Evolutionary conservation across 768 basidiomycete genomes (phyloP).

Genomic region (Sarcomyxa edulis): DNA sequence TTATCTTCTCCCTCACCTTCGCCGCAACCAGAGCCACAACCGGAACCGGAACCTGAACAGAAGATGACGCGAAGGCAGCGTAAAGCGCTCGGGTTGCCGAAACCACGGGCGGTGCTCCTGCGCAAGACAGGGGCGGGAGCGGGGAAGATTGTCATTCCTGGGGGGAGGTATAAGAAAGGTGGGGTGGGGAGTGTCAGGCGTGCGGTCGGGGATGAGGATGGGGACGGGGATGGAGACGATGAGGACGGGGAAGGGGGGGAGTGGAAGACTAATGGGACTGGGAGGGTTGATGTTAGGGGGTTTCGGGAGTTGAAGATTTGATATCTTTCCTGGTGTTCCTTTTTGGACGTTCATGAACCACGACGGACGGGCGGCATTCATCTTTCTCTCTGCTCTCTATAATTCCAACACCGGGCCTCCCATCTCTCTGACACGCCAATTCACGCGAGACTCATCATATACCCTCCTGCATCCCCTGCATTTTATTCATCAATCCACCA

Average conservation of each 20-base stretch:
- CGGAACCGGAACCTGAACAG: conserved; percentile 15
- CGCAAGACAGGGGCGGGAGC: conserved; percentile 36
- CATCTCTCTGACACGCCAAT: too few species aligned
- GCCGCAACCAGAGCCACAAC: conserved; percentile 15
- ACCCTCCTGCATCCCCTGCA: too few species aligned
- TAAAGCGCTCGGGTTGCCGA: conserved; percentile 65
- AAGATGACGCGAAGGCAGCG: conserved; percentile 63
- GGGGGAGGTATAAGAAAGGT: conserved; percentile 39
- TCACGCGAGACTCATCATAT: too few species aligned
- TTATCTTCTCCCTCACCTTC: conserved; percentile 20
- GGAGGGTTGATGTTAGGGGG: conserved; percentile 70
- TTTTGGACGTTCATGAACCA: too few species aligned
- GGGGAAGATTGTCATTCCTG: conserved; percentile 67
- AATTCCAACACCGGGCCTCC: too few species aligned
- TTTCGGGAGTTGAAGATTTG: conserved; percentile 74
- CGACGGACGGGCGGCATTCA: too few species aligned
- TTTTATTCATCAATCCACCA: too few species aligned
- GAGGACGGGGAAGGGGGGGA: conserved; percentile 24
- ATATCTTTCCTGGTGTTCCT: too few species aligned
- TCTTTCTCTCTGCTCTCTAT: too few species aligned
- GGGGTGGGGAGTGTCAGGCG: conserved; percentile 15
- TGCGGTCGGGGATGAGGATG: conserved; percentile 24
- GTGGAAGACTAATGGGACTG: conserved; percentile 67
- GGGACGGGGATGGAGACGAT: conserved; percentile 22
- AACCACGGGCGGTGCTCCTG: conserved; percentile 31